These are phyloP conservation scores for Amauroascus niger DNA, from an alignment of 2,329 filamentous ascomycete genomes.

Conservation along the genomic window DNA sequence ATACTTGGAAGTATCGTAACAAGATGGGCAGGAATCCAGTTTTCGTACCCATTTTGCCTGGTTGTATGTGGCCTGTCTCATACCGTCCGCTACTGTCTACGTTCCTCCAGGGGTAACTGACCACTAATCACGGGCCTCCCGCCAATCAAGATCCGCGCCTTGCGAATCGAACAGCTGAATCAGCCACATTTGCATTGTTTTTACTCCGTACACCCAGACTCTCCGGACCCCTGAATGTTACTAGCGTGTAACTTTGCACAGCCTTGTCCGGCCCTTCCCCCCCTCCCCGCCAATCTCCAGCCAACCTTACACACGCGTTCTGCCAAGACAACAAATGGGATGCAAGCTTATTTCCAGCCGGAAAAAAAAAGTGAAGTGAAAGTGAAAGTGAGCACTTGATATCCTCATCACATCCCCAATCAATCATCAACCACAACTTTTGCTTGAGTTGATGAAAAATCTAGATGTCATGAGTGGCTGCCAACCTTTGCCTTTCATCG, in stretches of 20 bases:
- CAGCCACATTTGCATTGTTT: neutral
- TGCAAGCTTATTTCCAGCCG: too few relatives aligned
- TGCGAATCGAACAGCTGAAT: neutral
- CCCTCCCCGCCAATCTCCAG: too few relatives aligned
- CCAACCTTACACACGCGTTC: slow-evolving; percentile 7
- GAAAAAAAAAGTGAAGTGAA: too few relatives aligned
- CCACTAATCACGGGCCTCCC: neutral
- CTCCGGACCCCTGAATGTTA: neutral
- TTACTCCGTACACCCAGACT: neutral
- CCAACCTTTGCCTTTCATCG: too few relatives aligned
- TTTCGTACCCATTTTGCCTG: too few relatives aligned
- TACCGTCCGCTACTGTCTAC: neutral
- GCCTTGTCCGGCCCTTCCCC: neutral
- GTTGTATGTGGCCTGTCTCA: neutral
- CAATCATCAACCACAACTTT: too few relatives aligned
- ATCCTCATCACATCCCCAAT: too few relatives aligned
- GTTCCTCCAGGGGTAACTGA: slow-evolving; percentile 6
- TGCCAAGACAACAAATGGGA: neutral
- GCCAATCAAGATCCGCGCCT: neutral
- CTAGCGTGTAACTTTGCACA: slow-evolving; percentile 1
- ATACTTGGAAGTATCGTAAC: too few relatives aligned
- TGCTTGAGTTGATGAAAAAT: too few relatives aligned
- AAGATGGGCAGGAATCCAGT: too few relatives aligned
- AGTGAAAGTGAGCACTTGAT: too few relatives aligned
- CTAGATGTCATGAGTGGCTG: too few relatives aligned